Conservation (phyloP, 2,329 filamentous ascomycete genomes). For the Pseudogymnoascus sp. region DNA sequence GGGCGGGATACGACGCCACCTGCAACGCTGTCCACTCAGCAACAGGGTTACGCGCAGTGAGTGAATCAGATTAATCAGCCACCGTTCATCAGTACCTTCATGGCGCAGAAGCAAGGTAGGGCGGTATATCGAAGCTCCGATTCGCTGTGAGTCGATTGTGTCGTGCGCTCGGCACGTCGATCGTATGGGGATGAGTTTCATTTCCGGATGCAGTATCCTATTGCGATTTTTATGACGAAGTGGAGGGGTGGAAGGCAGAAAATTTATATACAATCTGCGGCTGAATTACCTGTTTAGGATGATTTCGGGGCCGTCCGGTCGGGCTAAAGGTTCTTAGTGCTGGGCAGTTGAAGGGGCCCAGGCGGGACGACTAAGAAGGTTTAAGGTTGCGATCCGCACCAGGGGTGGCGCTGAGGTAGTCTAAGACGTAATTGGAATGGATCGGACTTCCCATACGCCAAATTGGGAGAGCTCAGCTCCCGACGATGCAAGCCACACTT, state of each 20-base stretch:
- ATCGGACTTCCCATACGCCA: neutral
- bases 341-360: neutral
- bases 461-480: neutral
- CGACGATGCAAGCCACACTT: constrained; percentile 1
- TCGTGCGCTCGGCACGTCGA: neutral
- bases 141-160: neutral
- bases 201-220: neutral
- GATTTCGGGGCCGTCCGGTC: neutral
- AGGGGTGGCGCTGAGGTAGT: constrained; percentile 6
- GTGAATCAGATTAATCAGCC: neutral
- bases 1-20: neutral
- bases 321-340: neutral
- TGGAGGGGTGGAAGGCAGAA: neutral
- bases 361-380: neutral
- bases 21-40: neutral
- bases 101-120: neutral
- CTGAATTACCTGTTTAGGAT: neutral
- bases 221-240: neutral
- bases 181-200: neutral
- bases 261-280: neutral
- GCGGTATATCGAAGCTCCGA: neutral
- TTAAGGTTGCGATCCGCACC: constrained; percentile 12
- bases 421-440: neutral
- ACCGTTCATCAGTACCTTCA: neutral
- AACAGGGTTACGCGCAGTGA: neutral